Evolutionary conservation across 441 rosid species (phyloP), one percentile per base, ranked within the genome.

Genomic region (Kokia cookei): DNA sequence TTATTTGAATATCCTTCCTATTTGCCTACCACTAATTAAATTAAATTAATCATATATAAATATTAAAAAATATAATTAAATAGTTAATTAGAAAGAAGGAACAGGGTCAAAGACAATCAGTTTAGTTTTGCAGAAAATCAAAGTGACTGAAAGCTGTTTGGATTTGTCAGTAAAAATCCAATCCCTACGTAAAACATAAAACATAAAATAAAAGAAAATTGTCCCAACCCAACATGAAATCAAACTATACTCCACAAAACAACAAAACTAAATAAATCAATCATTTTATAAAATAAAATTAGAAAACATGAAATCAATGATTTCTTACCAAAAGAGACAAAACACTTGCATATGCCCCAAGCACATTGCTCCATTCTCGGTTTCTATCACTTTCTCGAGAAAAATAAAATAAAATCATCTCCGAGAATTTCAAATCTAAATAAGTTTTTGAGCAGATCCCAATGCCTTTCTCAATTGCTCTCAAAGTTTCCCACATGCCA

Each of bases 401-500:
- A 37, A 64, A 66, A 42, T 15, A 26, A 40, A 59, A 15, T 37
- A 64, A 64, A 66, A 50, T 15, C 64, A 55, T 48, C 29, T 35
- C 67, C 75, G 47, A 72, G 3, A 48, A 26, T 3, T 59, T 43
- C 35, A 72, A 61, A 29, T 29, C 24, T 9, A 59, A 19, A 37
- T 55, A 10, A 22, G 13, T 40, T 76, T 76, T 45, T 42, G 7
- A 15, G 71, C 53, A 69, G 35, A 80, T 82, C 83, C 81, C 77
- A 68, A 75, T 80, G 84, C 80, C 81, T 35, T 68, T 80, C 76
- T 80, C 59, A 53, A 72, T 45, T 62, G 78, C 78, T 11, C 13
- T 17, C 7, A 19, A 13, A 50, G 50, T 45, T 45, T 10, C 11
- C n/a, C 45, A 53, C 57, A 51, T 37, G 32, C 40, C 66, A 63